Base-by-base conservation (phyloP, 305 asterid genomes). In the Fraxinus floribunda region DNA sequence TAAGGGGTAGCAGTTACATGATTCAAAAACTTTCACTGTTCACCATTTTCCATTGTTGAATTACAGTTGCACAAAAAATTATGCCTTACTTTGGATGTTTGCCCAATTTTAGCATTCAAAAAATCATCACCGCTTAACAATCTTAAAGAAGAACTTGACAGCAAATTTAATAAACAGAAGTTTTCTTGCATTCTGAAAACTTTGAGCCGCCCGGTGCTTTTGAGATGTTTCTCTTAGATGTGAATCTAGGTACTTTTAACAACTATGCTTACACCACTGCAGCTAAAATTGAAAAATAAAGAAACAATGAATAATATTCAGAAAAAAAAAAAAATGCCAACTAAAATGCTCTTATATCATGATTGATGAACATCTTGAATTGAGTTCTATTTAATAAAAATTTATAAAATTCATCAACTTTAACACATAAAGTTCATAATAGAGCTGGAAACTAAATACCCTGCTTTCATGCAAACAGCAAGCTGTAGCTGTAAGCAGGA, bases 381-480 rank as follows among this genome's bases (percentile, higher is more conserved):
- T 24, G 34, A 24, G 39, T 4, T 70, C 35, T 11, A 70, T 30
- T 74, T 18, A 15, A 39, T 34, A 36, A 80, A 35, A 73, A 38
- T 62, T 30, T 20, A 55, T 15, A 41, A 62, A 62, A 76, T 44
- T 64, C 72, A n/a, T 66, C 38, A 7, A 82, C 52, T 3, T 8
- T 73, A 73, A 74, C 39, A 24, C 1, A 15, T 11, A 29, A 73
- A 39, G 62, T 77, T 57, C 79, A 72, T 18, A 77, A 71, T 34
- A 44, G 34, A 76, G 30, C 80, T 38, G 15, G 71, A 77, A 80
- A 49, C 74, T 20, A 32, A 49, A 71, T 66, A 36, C 80, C 30
- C 79, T 80, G 76, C 55, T 75, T 62, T 76, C 44, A 30, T 71
- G 30, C 49, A 87, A 71, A 85, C 57, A 75, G 75, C 55, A 82